Conservation (phyloP, 2,329 filamentous ascomycete genomes). For the Aspergillus ibericus region DNA sequence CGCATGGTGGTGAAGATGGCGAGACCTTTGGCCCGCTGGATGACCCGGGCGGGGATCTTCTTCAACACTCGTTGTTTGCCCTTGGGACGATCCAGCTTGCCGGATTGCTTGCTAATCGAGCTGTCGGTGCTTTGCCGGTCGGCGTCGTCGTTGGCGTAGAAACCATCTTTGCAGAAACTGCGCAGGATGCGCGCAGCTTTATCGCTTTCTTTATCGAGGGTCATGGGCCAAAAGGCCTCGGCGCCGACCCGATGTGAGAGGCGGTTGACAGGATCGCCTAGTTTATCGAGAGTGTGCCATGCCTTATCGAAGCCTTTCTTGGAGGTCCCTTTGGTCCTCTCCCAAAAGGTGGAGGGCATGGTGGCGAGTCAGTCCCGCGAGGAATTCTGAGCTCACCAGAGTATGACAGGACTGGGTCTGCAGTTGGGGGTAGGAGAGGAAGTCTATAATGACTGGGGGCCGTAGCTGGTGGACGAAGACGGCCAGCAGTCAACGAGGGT, state of each 20-base stretch:
- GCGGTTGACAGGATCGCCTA: slow-evolving; percentile 74
- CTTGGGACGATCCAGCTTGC: slow-evolving; percentile 54
- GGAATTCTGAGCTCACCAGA: not conserved
- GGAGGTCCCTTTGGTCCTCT: slow-evolving; percentile 52
- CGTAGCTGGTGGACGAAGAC: slow-evolving; percentile 4
- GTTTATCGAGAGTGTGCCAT: slow-evolving; percentile 66
- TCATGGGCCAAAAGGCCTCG: slow-evolving; percentile 83
- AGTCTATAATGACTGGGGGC: slow-evolving; percentile 13
- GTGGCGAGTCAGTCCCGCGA: slow-evolving; percentile 10
- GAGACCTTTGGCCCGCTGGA: slow-evolving; percentile 84
- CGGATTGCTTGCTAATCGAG: slow-evolving; percentile 26
- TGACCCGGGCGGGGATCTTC: slow-evolving; percentile 83
- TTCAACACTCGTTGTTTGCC: slow-evolving; percentile 67
- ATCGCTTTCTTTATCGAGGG: slow-evolving; percentile 83
- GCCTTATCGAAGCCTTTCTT: slow-evolving; percentile 73
- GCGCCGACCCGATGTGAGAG: slow-evolving; percentile 77
- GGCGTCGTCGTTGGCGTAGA: slow-evolving; percentile 62
- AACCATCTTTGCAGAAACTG: slow-evolving; percentile 83
- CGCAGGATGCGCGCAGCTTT: slow-evolving; percentile 87
- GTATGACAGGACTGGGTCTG: slow-evolving; percentile 6
- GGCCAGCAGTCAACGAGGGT: slow-evolving; percentile 20
- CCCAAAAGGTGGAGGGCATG: slow-evolving; percentile 56
- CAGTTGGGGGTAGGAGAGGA: not conserved
- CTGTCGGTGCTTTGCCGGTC: slow-evolving; percentile 39
- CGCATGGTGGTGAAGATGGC: slow-evolving; percentile 96